Evolutionary conservation across 768 basidiomycete species (phyloP), one percentile per base, ranked within the genome.

Genomic region (Pleurotus djamor): DNA sequence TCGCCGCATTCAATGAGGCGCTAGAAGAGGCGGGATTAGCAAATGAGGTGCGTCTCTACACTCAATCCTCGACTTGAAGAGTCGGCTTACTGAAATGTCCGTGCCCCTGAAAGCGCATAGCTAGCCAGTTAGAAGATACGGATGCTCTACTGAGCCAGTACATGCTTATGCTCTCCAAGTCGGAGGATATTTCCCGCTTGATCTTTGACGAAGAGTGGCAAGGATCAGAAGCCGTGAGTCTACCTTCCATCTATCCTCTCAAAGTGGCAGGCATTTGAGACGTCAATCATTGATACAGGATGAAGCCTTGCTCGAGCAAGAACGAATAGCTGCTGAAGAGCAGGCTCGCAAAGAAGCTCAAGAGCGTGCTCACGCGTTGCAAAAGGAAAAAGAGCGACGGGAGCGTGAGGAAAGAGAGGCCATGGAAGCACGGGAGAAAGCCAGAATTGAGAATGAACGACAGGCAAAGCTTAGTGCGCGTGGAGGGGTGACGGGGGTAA

Each of bases 171-270:
- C 74, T 93, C 16, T 81, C 83, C 4, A 86, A 83, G 68, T 89
- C 90, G 2, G 91, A 92, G 69, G 80, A 83, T 12, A 79, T 83
- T 61, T 75, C 89, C 2, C 81, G 82, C 34, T 71, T 92, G 59
- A 83, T 93, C 14, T 85, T 92, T 61, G 91, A 93, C 67, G 87
- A 91, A 61, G 74, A 82, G 59, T 93, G 89, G 89, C 74, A 82
- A 57, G 91, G 91, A 2, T 88, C 85, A 41, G 87, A 89, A 61
- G 83, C 77, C 47, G 91, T 91, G 67, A 74, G 84, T 75, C 17
- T 55, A 5, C 32, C 36, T 32, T 12, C 49, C 44, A 33, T 48
- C 16, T 44, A 21, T 16, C 35, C 57, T 21, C 14, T 9, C 1
- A 28, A 28, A 28, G 21, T 28, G 21, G 21, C 21, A 28, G 3